phyloP scores from a whole-genome alignment of 352 stramenopile species.

The Plasmopara viticola region DNA sequence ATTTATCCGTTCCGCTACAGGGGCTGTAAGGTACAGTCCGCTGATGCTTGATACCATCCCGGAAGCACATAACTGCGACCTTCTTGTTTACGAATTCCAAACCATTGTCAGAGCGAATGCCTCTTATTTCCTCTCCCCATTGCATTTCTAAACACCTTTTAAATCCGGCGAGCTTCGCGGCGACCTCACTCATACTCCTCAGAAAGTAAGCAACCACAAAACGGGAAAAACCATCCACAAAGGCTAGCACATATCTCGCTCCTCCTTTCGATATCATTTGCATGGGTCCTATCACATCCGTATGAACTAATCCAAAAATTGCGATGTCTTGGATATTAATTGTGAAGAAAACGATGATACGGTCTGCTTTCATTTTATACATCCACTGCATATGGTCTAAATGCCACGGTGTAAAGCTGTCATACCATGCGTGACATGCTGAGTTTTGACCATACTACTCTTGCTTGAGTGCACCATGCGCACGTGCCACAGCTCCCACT shows the following conservation, averaged over 20 bases:
- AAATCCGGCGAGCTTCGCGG: not conserved
- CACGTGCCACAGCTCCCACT: too few species aligned
- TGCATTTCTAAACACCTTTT: not conserved
- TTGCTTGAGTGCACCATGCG: too few species aligned
- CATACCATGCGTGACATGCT: too few species aligned
- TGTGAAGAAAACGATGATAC: not conserved
- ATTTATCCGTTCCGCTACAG: constrained; percentile 1
- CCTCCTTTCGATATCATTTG: constrained; percentile 1
- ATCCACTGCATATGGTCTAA: too few species aligned
- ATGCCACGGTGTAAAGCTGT: too few species aligned
- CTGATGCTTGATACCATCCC: not conserved
- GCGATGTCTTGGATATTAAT: constrained; percentile 2
- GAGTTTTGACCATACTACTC: too few species aligned
- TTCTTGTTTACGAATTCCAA: constrained; percentile 1
- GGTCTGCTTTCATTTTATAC: not conserved
- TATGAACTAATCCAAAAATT: constrained; percentile 5
- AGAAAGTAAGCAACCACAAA: constrained; percentile 1
- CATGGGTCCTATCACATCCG: not conserved
- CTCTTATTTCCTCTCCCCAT: not conserved
- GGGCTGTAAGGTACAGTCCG: not conserved
- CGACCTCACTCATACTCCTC: not conserved
- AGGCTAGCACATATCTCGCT: not conserved
- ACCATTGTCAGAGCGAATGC: not conserved
- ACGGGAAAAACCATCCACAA: not conserved
- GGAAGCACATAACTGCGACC: not conserved